Conservation (phyloP, 2,329 filamentous ascomycete genomes). For the Xylariaceae sp. region DNA sequence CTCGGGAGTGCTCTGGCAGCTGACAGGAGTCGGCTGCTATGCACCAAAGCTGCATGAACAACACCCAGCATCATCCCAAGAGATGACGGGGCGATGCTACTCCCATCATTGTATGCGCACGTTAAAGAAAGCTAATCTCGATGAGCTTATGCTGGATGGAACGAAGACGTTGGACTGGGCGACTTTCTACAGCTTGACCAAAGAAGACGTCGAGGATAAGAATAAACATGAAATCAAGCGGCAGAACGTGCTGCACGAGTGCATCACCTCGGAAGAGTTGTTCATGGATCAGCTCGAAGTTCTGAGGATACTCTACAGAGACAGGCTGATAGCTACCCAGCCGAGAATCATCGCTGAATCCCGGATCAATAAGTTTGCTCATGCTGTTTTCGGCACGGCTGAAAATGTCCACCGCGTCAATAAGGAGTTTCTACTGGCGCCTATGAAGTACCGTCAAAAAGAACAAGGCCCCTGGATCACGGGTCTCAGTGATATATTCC, state of each 20-base stretch:
- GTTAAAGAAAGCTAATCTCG: slow-evolving; percentile 86
- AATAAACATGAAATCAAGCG: slow-evolving; percentile 84
- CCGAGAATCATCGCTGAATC: slow-evolving; percentile 77
- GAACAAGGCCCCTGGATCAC: slow-evolving; percentile 93
- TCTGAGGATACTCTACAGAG: slow-evolving; percentile 76
- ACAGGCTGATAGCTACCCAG: slow-evolving; percentile 65
- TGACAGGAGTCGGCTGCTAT: slow-evolving; percentile 90
- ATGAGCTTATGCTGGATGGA: slow-evolving; percentile 63
- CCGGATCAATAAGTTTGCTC: slow-evolving; percentile 72
- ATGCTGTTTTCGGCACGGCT: slow-evolving; percentile 83
- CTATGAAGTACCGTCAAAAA: slow-evolving; percentile 93
- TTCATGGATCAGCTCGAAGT: slow-evolving; percentile 89
- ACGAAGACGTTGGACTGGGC: slow-evolving; percentile 78
- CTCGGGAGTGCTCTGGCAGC: slow-evolving; percentile 86
- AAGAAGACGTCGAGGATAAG: slow-evolving; percentile 65
- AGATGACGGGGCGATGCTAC: slow-evolving; percentile 75
- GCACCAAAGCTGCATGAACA: slow-evolving; percentile 73
- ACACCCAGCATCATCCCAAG: slow-evolving; percentile 34
- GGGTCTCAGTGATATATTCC: slow-evolving; percentile 94
- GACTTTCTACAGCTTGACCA: slow-evolving; percentile 78
- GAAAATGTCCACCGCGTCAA: slow-evolving; percentile 87
- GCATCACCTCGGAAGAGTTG: slow-evolving; percentile 85
- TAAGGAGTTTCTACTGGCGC: slow-evolving; percentile 84
- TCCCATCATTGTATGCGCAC: slow-evolving; percentile 91
- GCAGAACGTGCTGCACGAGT: slow-evolving; percentile 92